Base-by-base conservation (phyloP, 2,329 filamentous ascomycete genomes). In the Orbilia oligospora region DNA sequence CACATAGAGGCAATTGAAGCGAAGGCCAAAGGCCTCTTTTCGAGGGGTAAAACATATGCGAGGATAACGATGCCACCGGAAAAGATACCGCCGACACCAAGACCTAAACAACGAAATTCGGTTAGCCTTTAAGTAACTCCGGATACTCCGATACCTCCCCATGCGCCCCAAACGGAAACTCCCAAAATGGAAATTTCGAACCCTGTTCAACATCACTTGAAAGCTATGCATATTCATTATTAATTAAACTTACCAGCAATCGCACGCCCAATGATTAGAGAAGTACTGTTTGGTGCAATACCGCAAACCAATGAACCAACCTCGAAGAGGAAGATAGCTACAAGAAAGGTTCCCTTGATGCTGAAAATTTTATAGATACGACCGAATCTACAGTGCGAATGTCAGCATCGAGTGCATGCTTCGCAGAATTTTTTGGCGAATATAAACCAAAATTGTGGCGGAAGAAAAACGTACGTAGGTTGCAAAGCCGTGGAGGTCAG, bases 41-140 rank as follows among this genome's bases (percentile, higher is more conserved):
- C 78, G 14, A 83, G 38, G 22, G 83, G 82, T 12, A 83, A 78
- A 1, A 80, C 75, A 36, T 82, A 70, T n/a, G 81, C 79, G 65
- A 88, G 82, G 53, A 88, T 87, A 49, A 87, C 85, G 18, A 87
- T 85, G 51, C 85, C 85, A n/a, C 87, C 87, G 0, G 86, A 87
- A 71, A 88, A 87, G 65, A 89, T 82, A 44, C 87, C 89, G 18
- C 88, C 88, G 68, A 87, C 88, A 10, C 89, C 89, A 4, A 87
- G 83, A 10, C 89, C 89, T 77, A 61, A 1, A 30, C 20, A 58
- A 27, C 1, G 24, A 9, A 56, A 56, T 22, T 8, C 30, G 18
- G 36, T 61, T 61, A 61, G 36, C 36, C 5, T 14, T 58, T 41
- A 1, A 14, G n/a, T 61, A 61, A 61, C 8, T 61, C 56, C 33